A percentile compares a stretch with the other conserved stretches of the same genome.
Evolutionary conservation across 352 stramenopile genomes (phyloP).

Genomic region (Globisporangium cystogenes): DNA sequence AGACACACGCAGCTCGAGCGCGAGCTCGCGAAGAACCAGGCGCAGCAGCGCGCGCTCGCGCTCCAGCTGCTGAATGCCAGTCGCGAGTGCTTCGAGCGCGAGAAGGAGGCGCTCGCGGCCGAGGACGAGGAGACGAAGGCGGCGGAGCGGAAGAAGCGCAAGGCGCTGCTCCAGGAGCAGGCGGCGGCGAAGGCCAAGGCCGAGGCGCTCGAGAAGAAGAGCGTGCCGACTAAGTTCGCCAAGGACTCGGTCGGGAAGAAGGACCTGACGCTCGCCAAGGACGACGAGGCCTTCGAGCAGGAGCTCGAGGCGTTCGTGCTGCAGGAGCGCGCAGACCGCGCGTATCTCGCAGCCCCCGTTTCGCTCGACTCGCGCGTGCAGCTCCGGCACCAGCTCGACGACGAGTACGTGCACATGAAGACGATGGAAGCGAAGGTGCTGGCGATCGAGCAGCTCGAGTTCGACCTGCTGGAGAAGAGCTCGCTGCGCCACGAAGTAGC

Average conservation of each 20-base stretch:
- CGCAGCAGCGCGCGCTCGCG: constrained; percentile 39
- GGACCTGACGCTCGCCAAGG: constrained; percentile 38
- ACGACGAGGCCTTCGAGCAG: constrained; percentile 48
- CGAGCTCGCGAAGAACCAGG: constrained; percentile 25
- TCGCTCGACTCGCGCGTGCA: constrained; percentile 31
- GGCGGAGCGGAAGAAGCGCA: constrained; percentile 37
- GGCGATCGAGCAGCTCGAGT: constrained; percentile 54
- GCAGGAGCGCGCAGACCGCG: constrained; percentile 32
- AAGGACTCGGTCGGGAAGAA: constrained; percentile 56
- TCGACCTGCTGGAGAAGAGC: constrained; percentile 63
- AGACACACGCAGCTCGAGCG: constrained; percentile 21
- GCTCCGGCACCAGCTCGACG: constrained; percentile 32
- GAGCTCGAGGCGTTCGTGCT: constrained; percentile 46
- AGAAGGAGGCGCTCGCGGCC: constrained; percentile 38
- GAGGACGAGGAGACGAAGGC: constrained; percentile 46
- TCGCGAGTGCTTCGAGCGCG: constrained; percentile 46
- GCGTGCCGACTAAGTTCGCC: constrained; percentile 28
- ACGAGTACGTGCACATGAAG: constrained; percentile 64
- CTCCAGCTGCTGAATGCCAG: constrained; percentile 61
- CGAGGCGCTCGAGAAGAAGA: constrained; percentile 30
- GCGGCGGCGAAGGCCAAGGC: constrained; percentile 40
- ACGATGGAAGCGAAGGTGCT: constrained; percentile 39
- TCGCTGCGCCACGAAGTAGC: constrained; percentile 47
- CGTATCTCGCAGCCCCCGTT: constrained; percentile 41
- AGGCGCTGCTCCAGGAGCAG: constrained; percentile 37